Base-by-base conservation (phyloP, 805 yeast genomes). In the Kodamaea neixiangensis region DNA sequence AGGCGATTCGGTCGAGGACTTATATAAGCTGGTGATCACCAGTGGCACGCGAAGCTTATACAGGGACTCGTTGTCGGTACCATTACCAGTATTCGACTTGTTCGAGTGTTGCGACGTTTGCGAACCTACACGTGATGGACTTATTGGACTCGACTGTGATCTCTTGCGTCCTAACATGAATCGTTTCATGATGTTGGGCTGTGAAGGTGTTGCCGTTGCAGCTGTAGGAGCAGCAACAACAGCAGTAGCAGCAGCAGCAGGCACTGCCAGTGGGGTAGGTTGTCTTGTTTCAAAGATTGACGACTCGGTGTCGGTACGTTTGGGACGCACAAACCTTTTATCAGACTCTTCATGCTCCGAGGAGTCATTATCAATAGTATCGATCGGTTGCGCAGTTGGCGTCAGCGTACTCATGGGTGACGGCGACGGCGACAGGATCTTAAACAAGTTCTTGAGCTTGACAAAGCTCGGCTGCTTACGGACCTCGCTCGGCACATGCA, bases 391-490 rank as follows among this genome's bases (percentile, higher is more conserved):
- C 11, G 41, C 14, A 13, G 37, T 7, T 11, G n/a, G 6, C 14
- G 10, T 13, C 37, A 33, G 41, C 9, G n/a, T 37, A 9, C 41
- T 37, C 41, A 37, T 37, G 2, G 41, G 41, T 11, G 41, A 37
- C 7, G 41, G 31, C 11, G 31, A 25, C 10, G 31, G 31, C 31
- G 31, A 25, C 31, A 25, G n/a, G 35, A 46, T 52, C 22, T 62
- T 63, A 57, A 69, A 68, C 18, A 69, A 52, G 39, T 58, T 63
- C 50, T 65, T 65, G 33, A 70, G 57, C 49, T 63, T 68, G 21
- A 58, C 56, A 52, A 68, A 56, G 31, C 68, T 55, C n/a, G 62
- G 59, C 44, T 54, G 62, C 39, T 54, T 56, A 41, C 52, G 57
- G 44, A 43, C 40, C 18, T 55, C 55, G 49, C 48, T 58, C 48